phyloP scores from a whole-genome alignment of 129 eudicot species.

The Flaveria bidentis region DNA sequence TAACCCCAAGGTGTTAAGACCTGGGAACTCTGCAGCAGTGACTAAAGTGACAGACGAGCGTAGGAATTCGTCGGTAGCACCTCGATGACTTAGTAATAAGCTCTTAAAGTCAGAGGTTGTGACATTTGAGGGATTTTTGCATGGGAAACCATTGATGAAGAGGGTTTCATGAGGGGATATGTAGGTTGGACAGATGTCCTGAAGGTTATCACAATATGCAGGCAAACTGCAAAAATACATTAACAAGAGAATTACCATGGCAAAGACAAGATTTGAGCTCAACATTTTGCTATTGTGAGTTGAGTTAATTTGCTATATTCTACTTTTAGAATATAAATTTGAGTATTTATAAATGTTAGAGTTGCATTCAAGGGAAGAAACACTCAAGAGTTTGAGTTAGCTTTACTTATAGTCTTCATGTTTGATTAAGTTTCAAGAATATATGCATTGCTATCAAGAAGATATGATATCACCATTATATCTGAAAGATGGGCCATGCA shows the following conservation, averaged over 20 bases:
- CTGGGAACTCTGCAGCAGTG: slow-evolving; percentile 67
- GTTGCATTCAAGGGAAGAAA: slow-evolving; percentile 51
- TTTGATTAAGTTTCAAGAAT: slow-evolving; percentile 56
- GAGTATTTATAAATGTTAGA: slow-evolving; percentile 28
- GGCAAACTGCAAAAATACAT: slow-evolving; percentile 28
- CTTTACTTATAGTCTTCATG: slow-evolving; percentile 56
- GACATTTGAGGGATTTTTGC: slow-evolving; percentile 66
- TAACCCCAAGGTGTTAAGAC: slow-evolving; percentile 80
- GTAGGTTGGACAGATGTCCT: slow-evolving; percentile 69
- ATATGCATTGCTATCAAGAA: slow-evolving; percentile 36
- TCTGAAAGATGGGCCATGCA: background rate
- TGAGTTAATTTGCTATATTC: slow-evolving; percentile 2
- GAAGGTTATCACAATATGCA: slow-evolving; percentile 60
- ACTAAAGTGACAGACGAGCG: slow-evolving; percentile 50
- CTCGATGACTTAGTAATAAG: slow-evolving; percentile 41
- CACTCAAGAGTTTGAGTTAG: slow-evolving; percentile 58
- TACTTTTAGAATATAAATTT: slow-evolving; percentile 16
- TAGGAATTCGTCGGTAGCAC: slow-evolving; percentile 46
- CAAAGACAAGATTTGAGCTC: slow-evolving; percentile 23
- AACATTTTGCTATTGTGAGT: slow-evolving; percentile 25
- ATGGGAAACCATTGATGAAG: slow-evolving; percentile 74
- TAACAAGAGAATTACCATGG: slow-evolving; percentile 21
- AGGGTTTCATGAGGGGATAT: slow-evolving; percentile 30
- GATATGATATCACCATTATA: slow-evolving; percentile 37
- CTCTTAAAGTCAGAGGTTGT: slow-evolving; percentile 73